Evolutionary conservation across 106 monocot genomes (phyloP), one percentile per base, ranked within the genome.

Genomic region (Ottelia alismoides): DNA sequence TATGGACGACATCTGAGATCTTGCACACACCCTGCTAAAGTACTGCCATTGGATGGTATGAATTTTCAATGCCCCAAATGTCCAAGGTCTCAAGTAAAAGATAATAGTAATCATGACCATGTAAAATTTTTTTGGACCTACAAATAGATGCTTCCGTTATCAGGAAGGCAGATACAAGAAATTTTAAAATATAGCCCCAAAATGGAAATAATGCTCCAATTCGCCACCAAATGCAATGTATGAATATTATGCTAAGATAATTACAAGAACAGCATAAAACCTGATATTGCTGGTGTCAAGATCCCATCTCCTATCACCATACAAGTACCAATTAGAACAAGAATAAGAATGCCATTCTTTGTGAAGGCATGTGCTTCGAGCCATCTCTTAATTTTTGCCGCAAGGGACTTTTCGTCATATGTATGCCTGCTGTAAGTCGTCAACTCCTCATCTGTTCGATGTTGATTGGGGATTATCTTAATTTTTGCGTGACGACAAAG

Each of bases 301-400:
- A 91, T 85, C 51, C 90, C 84, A 81, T 91, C 90, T 64, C 90
- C 90, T 56, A 91, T 81, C 2, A 66, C 80, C 72, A 77, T 87
- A 58, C 87, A 92, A 60, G 92, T 92, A n/a, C 87, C 87, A 30
- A 92, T 57, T 43, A 92, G 82, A 30, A 87, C 92, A 61, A 92
- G 64, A 80, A 92, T 64, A 62, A 87, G 86, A 74, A 92, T 68
- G 31, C 45, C 62, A 65, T 77, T 83, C 52, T 68, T 92, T 54
- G 72, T 92, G 56, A 77, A 87, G 44, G 65, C 32, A 72, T 72
- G 71, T 14, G 76, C 31, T 55, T 87, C 92, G 20, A 92, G 31
- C 79, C 83, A 92, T 54, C 53, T 29, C 72, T 92, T 87, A 45
- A 79, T 58, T 62, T 83, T 92, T 45, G 82, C 82, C 27, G 82